These are phyloP conservation scores for Eurotiales sp. DNA, from an alignment of 2,329 filamentous ascomycete species.

Conservation along the genomic window DNA sequence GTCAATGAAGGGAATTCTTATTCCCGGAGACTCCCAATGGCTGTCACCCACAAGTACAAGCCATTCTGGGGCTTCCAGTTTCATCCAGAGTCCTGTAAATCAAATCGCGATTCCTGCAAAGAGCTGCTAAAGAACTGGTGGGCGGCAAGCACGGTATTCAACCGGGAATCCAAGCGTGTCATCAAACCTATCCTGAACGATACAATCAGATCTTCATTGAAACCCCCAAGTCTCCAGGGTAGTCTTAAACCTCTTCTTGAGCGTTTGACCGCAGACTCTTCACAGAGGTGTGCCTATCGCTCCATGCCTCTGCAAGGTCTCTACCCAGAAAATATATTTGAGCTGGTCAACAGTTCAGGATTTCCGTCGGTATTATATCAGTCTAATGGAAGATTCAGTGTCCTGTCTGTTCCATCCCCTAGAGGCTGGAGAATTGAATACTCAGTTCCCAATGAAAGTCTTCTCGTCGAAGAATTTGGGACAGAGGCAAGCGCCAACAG, in stretches of 20 bases:
- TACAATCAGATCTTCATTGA: conserved; percentile 16
- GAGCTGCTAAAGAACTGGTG: conserved; percentile 74
- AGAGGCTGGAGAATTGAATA: conserved; percentile 37
- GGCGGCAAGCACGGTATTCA: conserved; percentile 60
- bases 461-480: conserved; percentile 23
- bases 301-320: conserved; percentile 21
- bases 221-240: conserved; percentile 46
- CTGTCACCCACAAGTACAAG: conserved; percentile 60
- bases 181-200: conserved; percentile 20
- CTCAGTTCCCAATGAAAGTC: conserved; percentile 20
- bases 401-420: conserved; percentile 34
- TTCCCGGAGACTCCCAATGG: conserved; percentile 63
- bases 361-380: conserved; percentile 38
- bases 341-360: conserved; percentile 29
- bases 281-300: conserved; percentile 23
- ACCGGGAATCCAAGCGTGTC: conserved; percentile 33
- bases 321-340: conserved; percentile 31
- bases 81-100: conserved; percentile 87
- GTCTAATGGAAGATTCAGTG: conserved; percentile 39
- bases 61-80: conserved; percentile 89
- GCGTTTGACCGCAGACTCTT: conserved; percentile 30
- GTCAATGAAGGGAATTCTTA: conserved; percentile 36
- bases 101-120: conserved; percentile 54
- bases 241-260: conserved; percentile 40
- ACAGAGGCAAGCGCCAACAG: not conserved